phyloP scores from a whole-genome alignment of 2,329 filamentous ascomycete species.

The Exophiala lecanii-corni region DNA sequence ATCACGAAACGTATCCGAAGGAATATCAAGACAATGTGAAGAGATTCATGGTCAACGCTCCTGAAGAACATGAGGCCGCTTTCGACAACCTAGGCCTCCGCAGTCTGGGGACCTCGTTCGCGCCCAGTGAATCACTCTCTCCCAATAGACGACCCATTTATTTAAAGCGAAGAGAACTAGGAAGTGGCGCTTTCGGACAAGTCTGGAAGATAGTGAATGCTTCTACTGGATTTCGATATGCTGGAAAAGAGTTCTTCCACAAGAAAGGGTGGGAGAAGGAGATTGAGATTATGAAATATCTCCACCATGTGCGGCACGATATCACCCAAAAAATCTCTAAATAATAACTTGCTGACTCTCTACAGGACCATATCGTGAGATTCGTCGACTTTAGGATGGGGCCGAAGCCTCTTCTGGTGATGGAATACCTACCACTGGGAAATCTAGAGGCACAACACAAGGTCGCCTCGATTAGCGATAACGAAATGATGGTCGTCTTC shows the following conservation, averaged over 20 bases:
- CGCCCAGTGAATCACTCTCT: slow-evolving; percentile 4
- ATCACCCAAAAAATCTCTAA: too few relatives aligned
- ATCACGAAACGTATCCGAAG: slow-evolving; percentile 3
- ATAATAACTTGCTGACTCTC: too few relatives aligned
- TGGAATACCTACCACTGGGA: slow-evolving; percentile 11
- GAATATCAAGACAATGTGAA: slow-evolving; percentile 10
- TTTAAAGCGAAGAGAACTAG: slow-evolving; percentile 5
- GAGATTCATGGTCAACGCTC: slow-evolving; percentile 2
- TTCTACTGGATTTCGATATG: too few relatives aligned
- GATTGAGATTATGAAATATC: too few relatives aligned
- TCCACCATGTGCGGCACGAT: too few relatives aligned
- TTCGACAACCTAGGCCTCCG: slow-evolving; percentile 11
- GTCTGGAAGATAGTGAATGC: too few relatives aligned
- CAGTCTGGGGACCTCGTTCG: slow-evolving; percentile 9
- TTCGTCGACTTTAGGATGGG: slow-evolving; percentile 1
- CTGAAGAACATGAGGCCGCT: slow-evolving; percentile 4
- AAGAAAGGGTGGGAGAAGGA: too few relatives aligned
- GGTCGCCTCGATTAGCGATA: slow-evolving; percentile 1
- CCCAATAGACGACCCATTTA: slow-evolving; percentile 12
- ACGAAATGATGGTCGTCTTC: slow-evolving; percentile 5
- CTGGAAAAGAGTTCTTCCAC: too few relatives aligned
- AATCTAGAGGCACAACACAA: slow-evolving; percentile 1
- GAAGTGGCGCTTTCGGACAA: slow-evolving; percentile 12
- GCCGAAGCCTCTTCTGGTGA: slow-evolving; percentile 9
- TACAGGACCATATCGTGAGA: too few relatives aligned